Evolutionary conservation across 345 rosid species (phyloP).

Genomic region (Physaria fendleri): DNA sequence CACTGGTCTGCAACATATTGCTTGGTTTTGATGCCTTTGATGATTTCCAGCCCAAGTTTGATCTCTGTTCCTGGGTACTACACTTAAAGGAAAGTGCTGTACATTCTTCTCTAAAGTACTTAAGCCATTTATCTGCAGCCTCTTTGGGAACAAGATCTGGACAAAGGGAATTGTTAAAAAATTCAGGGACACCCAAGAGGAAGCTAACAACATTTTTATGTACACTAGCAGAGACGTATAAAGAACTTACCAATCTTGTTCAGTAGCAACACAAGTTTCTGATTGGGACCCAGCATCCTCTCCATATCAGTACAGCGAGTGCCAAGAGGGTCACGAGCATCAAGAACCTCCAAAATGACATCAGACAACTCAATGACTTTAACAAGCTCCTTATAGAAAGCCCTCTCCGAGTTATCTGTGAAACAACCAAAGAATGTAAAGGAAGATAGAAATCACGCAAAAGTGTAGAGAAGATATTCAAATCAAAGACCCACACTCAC

Average conservation of each 20-base stretch:
- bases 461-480: not conserved
- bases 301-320: conserved; percentile 95
- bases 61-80: conserved; percentile 86
- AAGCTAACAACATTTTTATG: not conserved
- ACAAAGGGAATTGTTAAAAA: conserved; percentile 2
- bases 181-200: not conserved
- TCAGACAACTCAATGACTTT: conserved; percentile 88
- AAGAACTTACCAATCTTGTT: conserved; percentile 77
- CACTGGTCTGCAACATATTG: conserved; percentile 74
- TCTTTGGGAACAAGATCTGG: conserved; percentile 98
- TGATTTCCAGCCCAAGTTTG: conserved; percentile 90
- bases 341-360: conserved; percentile 93
- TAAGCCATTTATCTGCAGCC: conserved; percentile 94
- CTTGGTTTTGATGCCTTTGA: conserved; percentile 61
- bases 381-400: conserved; percentile 91
- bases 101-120: conserved; percentile 85
- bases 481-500: conserved; percentile 29
- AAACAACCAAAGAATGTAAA: conserved; percentile 1
- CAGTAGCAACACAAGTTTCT: conserved; percentile 73
- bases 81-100: conserved; percentile 97
- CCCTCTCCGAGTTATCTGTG: conserved; percentile 81
- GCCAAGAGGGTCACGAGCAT: conserved; percentile 92
- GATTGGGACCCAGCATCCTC: conserved; percentile 83
- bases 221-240: not conserved
- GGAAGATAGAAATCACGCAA: not conserved